Evolutionary conservation across 2,329 filamentous ascomycete species (phyloP).

Genomic region (Phyllosticta paracitricarpa): DNA sequence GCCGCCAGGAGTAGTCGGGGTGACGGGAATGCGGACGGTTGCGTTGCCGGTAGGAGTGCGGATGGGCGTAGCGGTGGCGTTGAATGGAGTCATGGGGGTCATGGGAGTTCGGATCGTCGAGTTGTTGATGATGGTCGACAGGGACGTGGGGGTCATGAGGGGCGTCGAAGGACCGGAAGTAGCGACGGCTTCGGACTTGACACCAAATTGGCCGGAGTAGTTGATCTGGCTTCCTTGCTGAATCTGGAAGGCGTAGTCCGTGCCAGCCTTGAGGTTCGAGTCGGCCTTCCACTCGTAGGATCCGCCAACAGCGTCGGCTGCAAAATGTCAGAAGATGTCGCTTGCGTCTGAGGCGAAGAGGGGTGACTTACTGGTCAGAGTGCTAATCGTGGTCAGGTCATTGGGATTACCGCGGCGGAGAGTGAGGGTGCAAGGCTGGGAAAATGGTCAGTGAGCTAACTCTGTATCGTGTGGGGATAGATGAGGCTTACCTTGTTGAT

Average conservation of each 20-base stretch:
- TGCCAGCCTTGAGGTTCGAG: conserved; percentile 31
- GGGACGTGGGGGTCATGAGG: conserved; percentile 19
- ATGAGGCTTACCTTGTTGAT: conserved; percentile 17
- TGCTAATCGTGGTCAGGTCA: conserved; percentile 41
- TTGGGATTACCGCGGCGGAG: conserved; percentile 43
- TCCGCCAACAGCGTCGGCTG: conserved; percentile 35
- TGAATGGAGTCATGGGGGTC: conserved; percentile 17
- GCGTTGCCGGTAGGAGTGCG: conserved; percentile 13
- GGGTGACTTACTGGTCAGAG: conserved; percentile 37
- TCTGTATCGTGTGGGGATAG: background rate
- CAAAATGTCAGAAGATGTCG: conserved; percentile 12
- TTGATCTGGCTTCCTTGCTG: conserved; percentile 42
- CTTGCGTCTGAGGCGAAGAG: fast-evolving
- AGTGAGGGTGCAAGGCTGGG: conserved; percentile 43
- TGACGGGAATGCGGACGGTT: conserved; percentile 19
- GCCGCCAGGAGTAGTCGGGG: conserved; percentile 13
- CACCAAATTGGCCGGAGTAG: conserved; percentile 44
- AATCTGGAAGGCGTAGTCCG: conserved; percentile 52
- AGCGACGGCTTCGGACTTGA: conserved; percentile 31
- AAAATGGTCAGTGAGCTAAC: background rate
- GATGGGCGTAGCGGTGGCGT: conserved; percentile 5
- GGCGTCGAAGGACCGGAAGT: conserved; percentile 39
- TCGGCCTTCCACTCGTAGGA: conserved; percentile 43
- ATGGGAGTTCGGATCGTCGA: conserved; percentile 17
- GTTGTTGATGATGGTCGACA: conserved; percentile 11